phyloP scores from a whole-genome alignment of 805 yeast genomes.

The Ogataea sp. region DNA sequence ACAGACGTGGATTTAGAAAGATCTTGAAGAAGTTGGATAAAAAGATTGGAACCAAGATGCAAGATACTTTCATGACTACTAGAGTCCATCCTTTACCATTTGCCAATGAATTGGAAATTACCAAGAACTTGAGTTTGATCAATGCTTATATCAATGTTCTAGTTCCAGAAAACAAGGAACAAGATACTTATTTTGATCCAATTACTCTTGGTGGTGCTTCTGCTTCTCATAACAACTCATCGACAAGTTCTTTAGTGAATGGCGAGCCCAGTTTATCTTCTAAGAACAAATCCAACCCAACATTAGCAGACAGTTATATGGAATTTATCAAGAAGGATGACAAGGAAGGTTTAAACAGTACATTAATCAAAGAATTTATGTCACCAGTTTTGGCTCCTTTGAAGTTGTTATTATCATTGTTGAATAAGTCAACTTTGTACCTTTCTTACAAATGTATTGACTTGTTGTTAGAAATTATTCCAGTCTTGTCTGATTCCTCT shows the following conservation, averaged over 20 bases:
- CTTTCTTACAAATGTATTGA: constrained; percentile 52
- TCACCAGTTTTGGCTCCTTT: constrained; percentile 43
- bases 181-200: not conserved
- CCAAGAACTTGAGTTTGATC: constrained; percentile 42
- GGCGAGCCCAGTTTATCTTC: constrained; percentile 4
- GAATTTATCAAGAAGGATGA: constrained; percentile 20
- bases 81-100: constrained; percentile 71
- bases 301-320: constrained; percentile 12
- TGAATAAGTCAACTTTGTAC: constrained; percentile 57
- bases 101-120: constrained; percentile 60
- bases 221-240: constrained; percentile 3
- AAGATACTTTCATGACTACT: constrained; percentile 49
- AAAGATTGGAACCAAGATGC: constrained; percentile 56
- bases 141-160: constrained; percentile 48
- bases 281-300: not conserved
- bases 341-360: constrained; percentile 31
- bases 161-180: constrained; percentile 13
- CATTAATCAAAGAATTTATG: constrained; percentile 34
- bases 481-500: constrained; percentile 49
- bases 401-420: constrained; percentile 48
- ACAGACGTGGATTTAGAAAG: constrained; percentile 82
- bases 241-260: constrained; percentile 15
- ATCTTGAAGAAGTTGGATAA: constrained; percentile 88
- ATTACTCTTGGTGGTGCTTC: not conserved
- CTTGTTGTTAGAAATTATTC: constrained; percentile 40